These are phyloP conservation scores for Solanum hybrid DNA, from an alignment of 305 asterid genomes.

Conservation along the genomic window DNA sequence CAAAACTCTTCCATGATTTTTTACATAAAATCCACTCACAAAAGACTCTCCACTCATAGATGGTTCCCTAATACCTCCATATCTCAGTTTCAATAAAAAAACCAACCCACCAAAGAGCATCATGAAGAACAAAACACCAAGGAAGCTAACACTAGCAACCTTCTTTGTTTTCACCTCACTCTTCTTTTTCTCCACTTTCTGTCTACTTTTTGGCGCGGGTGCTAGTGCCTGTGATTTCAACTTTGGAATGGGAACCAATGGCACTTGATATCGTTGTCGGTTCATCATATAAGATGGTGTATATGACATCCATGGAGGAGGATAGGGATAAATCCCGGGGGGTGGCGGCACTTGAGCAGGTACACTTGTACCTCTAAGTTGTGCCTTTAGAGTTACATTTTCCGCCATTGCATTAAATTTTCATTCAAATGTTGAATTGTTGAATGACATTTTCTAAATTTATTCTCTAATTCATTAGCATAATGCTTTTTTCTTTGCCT, in stretches of 20 bases:
- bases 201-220: slow-evolving; percentile 37
- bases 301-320: slow-evolving; percentile 12
- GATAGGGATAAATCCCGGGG: neutral
- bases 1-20: slow-evolving; percentile 56
- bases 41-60: neutral
- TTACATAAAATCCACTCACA: neutral
- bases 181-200: slow-evolving; percentile 57
- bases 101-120: slow-evolving; percentile 48
- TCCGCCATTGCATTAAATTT: neutral
- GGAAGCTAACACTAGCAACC: neutral
- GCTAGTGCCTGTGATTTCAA: slow-evolving; percentile 54
- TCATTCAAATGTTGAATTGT: neutral
- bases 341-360: neutral
- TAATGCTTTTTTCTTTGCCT: too few species aligned
- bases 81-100: slow-evolving; percentile 62
- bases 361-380: neutral
- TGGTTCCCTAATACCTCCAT: slow-evolving; percentile 38
- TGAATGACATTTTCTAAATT: neutral
- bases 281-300: slow-evolving; percentile 70
- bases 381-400: neutral
- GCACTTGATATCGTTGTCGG: slow-evolving; percentile 88
- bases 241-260: slow-evolving; percentile 15
- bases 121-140: neutral
- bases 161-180: slow-evolving; percentile 42
- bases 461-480: too few species aligned